These are phyloP conservation scores for Thuja plicata DNA, from an alignment of 83 land plant genomes.

Conservation along the genomic window DNA sequence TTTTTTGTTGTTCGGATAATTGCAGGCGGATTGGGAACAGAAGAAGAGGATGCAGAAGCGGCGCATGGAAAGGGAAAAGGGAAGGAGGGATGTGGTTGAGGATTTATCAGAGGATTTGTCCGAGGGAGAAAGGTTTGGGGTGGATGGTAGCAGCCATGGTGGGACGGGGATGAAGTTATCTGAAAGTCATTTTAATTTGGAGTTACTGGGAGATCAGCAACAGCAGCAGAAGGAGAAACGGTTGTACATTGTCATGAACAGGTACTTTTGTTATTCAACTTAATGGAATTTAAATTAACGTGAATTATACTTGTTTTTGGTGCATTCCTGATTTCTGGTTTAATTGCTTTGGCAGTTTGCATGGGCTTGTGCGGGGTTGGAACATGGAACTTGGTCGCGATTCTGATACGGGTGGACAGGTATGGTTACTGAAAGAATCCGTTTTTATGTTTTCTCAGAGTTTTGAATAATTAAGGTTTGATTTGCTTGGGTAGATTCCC, in stretches of 20 bases:
- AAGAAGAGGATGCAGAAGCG: conserved; percentile 23
- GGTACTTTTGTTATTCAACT: conserved; percentile 18
- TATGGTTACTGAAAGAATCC: background rate
- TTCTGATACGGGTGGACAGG: conserved; percentile 89
- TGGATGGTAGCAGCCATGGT: background rate
- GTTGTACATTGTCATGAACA: conserved; percentile 32
- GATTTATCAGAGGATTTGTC: conserved; percentile 43
- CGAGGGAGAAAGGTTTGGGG: conserved; percentile 29
- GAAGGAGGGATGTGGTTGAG: conserved; percentile 24
- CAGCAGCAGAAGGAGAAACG: conserved; percentile 19
- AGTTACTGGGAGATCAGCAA: background rate
- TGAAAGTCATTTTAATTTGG: conserved; percentile 17
- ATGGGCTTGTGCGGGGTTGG: conserved; percentile 79
- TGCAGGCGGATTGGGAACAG: conserved; percentile 24
- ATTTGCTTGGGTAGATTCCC: background rate
- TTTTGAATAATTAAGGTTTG: background rate
- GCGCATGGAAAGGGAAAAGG: conserved; percentile 18
- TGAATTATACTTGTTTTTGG: background rate
- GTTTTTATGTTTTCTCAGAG: background rate
- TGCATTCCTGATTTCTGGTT: background rate
- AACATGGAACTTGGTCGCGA: conserved; percentile 87
- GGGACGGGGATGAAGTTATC: conserved; percentile 8
- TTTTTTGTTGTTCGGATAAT: background rate
- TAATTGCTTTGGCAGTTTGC: conserved; percentile 42
- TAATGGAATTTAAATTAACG: background rate